Conservation (phyloP, 2,329 filamentous ascomycete genomes). For the Cryphonectria parasitica region DNA sequence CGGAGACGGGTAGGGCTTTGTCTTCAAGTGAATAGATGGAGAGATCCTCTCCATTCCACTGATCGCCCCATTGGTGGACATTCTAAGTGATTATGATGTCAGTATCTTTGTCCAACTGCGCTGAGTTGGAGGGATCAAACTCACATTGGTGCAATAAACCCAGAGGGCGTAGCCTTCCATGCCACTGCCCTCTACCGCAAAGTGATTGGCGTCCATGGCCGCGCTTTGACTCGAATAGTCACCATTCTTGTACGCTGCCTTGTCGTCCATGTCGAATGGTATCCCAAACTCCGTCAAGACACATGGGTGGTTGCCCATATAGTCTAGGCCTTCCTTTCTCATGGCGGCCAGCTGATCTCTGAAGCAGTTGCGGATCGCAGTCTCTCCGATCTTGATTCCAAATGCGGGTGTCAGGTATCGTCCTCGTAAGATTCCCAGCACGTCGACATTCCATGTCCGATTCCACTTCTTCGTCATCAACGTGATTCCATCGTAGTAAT, state of each 20-base stretch:
- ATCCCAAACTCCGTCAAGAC: constrained; percentile 96
- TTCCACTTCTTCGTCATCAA: constrained; percentile 99
- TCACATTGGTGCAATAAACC: constrained; percentile 77
- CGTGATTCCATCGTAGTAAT: constrained; percentile 97
- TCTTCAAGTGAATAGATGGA: constrained; percentile 90
- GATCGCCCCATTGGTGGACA: constrained; percentile 84
- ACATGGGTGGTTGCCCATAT: constrained; percentile 86
- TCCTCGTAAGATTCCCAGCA: constrained; percentile 87
- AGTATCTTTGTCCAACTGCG: constrained; percentile 27
- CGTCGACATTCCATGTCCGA: constrained; percentile 93
- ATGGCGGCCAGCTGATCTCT: constrained; percentile 84
- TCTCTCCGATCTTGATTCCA: constrained; percentile 90
- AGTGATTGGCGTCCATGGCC: constrained; percentile 96
- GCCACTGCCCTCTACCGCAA: constrained; percentile 80
- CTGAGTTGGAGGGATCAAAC: constrained; percentile 28
- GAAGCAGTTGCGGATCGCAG: constrained; percentile 91
- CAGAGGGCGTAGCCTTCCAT: constrained; percentile 89
- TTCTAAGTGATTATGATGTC: constrained; percentile 57
- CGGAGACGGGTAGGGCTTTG: constrained; percentile 59
- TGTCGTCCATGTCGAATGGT: constrained; percentile 98
- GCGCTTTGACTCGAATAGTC: constrained; percentile 92
- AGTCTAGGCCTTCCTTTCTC: constrained; percentile 82
- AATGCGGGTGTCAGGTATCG: constrained; percentile 88
- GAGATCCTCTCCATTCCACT: constrained; percentile 97
- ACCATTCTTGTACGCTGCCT: constrained; percentile 92